These are phyloP conservation scores for Cutaneotrichosporon cyanovorans DNA, from an alignment of 1,284 basidiomycete genomes.

Conservation along the genomic window DNA sequence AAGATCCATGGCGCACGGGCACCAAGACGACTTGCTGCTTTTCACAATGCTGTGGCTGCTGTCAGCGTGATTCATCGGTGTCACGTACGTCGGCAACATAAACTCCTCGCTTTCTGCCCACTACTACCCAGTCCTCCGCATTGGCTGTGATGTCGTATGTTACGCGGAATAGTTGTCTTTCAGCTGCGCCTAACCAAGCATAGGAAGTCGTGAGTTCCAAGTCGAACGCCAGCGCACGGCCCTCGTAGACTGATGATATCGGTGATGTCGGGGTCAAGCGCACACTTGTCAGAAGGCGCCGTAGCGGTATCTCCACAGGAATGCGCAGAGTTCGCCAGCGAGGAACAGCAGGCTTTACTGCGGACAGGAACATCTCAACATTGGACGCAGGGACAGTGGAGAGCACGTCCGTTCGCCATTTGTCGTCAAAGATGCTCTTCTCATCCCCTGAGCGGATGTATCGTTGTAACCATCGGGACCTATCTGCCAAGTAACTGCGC, in stretches of 20 bases:
- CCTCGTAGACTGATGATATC: conserved; percentile 31
- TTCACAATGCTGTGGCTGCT: conserved; percentile 17
- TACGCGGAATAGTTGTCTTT: conserved; percentile 9
- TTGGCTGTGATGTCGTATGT: conserved; percentile 33
- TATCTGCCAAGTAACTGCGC: conserved; percentile 8
- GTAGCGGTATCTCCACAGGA: conserved; percentile 43
- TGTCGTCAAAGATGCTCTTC: conserved; percentile 4
- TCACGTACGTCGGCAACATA: conserved; percentile 23
- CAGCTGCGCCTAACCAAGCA: conserved; percentile 26
- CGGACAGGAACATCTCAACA: background rate
- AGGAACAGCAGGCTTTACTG: background rate
- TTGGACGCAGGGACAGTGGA: background rate
- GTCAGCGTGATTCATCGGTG: background rate
- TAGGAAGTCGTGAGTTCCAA: conserved; percentile 23
- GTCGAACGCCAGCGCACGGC: conserved; percentile 29
- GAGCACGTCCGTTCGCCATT: background rate
- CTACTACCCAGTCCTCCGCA: conserved; percentile 37
- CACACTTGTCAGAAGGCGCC: conserved; percentile 28
- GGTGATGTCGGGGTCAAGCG: conserved; percentile 14
- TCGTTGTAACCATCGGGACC: conserved; percentile 15
- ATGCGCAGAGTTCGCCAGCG: conserved; percentile 38
- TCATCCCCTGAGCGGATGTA: conserved; percentile 12
- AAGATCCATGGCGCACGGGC: conserved; percentile 32
- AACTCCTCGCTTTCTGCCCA: conserved; percentile 37
- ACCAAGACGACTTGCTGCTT: conserved; percentile 28